Base-by-base conservation (phyloP, 257 asterid species). In the Ehretia macrophylla region DNA sequence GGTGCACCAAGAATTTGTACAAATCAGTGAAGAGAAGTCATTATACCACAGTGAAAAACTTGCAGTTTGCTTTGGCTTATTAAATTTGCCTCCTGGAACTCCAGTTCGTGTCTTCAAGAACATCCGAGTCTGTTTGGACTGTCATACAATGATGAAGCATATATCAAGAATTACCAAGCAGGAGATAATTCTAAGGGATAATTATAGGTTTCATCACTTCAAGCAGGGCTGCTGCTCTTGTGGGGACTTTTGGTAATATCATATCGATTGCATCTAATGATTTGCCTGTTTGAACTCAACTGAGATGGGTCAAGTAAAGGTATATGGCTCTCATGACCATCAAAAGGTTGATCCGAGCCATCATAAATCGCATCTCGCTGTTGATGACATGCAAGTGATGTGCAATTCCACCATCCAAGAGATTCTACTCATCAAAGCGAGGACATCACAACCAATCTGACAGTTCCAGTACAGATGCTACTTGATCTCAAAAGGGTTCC, bases 151-250 rank as follows among this genome's bases (percentile, higher is more conserved):
- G 17, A 58, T 70, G 71, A 64, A 70, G 40, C 62, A 64, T 12
- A 59, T 65, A 16, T 64, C 76, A 8, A 59, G 37, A 40, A 22
- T 22, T 46, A 21, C 63, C 27, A 19, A 65, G 19, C 45, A 49
- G 32, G 71, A 64, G 14, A 47, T 70, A 22, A 38, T 54, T 40
- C 35, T 70, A 12, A 59, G 71, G 23, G 71, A 70, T 64, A 64
- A 38, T 14, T 70, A 64, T 40, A 70, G 76, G 56, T 70, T 70
- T 21, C 75, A 70, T 58, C 75, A 58, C 60, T 70, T 70, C 64
- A 64, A 70, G 55, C 51, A 64, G 42, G 75, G 75, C 4, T 40
- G 42, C 44, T 70, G 71, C 35, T 64, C 68, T 46, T 70, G 71
- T 59, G 56, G 63, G 59, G 67, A 70, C 59, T 70, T 64, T 37